Conservation (phyloP, 208 protist genomes). For the Trypanosoma vivax region DNA sequence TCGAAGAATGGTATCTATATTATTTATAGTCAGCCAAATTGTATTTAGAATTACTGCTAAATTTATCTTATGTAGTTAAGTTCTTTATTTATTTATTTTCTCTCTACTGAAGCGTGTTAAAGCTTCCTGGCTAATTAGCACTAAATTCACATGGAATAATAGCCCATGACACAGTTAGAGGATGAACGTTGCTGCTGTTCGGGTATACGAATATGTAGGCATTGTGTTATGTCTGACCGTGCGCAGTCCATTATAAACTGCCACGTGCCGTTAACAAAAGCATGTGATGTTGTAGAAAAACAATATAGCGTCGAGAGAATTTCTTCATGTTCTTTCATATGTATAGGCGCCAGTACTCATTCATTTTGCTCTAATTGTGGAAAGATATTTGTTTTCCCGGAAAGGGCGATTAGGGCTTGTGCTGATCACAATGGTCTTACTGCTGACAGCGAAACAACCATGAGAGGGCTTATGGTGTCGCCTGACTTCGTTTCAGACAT, state of each 20-base stretch:
- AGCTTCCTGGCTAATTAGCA: too few relatives aligned
- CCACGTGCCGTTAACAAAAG: slow-evolving; percentile 18
- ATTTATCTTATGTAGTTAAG: background rate
- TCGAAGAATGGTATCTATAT: too few relatives aligned
- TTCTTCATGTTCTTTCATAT: slow-evolving; percentile 69
- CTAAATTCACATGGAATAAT: too few relatives aligned
- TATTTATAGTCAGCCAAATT: too few relatives aligned
- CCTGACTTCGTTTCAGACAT: slow-evolving; percentile 31
- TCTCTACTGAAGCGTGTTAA: background rate
- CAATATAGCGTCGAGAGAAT: slow-evolving; percentile 40
- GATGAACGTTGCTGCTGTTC: slow-evolving; percentile 39
- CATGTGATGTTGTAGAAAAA: slow-evolving; percentile 39
- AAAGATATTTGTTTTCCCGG: slow-evolving; percentile 20
- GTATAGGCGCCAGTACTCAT: slow-evolving; percentile 27
- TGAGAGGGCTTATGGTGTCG: slow-evolving; percentile 45
- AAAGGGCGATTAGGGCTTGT: slow-evolving; percentile 26
- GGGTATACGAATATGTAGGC: slow-evolving; percentile 69
- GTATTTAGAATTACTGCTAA: too few relatives aligned
- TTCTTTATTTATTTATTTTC: slow-evolving; percentile 15
- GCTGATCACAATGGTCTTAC: slow-evolving; percentile 26
- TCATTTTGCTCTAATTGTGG: slow-evolving; percentile 45
- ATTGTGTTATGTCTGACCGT: slow-evolving; percentile 40
- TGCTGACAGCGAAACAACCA: background rate
- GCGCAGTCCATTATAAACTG: slow-evolving; percentile 43
- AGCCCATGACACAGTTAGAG: background rate